These are phyloP conservation scores for Aspergillus sp. DNA, from an alignment of 2,329 filamentous ascomycete genomes.

Conservation along the genomic window DNA sequence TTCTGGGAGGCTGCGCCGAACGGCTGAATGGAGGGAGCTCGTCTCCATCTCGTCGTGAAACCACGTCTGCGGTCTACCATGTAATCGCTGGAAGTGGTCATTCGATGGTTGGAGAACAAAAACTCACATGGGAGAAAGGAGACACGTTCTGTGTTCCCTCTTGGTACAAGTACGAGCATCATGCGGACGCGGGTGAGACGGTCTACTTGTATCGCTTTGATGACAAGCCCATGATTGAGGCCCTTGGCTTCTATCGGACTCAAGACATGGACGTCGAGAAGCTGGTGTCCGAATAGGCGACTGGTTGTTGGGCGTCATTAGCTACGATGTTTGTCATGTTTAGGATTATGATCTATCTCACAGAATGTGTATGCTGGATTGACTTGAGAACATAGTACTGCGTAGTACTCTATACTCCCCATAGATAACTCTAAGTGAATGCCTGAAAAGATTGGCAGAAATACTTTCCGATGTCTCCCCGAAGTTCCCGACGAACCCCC, in stretches of 20 bases:
- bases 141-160: constrained; percentile 58
- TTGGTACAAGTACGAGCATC: constrained; percentile 53
- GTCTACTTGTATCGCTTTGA: constrained; percentile 56
- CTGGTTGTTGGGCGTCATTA: neutral
- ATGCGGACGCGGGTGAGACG: constrained; percentile 32
- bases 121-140: constrained; percentile 46
- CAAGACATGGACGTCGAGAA: constrained; percentile 42
- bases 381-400: too few relatives aligned
- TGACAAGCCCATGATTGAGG: constrained; percentile 55
- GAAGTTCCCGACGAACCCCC: neutral
- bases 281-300: constrained; percentile 30
- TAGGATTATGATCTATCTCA: too few relatives aligned
- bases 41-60: constrained; percentile 47
- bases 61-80: constrained; percentile 54
- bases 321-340: too few relatives aligned
- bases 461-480: neutral
- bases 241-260: constrained; percentile 51
- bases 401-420: neutral
- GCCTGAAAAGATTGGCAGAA: neutral
- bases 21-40: constrained; percentile 38
- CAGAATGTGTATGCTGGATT: too few relatives aligned
- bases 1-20: constrained; percentile 49
- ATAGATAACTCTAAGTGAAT: neutral
- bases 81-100: constrained; percentile 49
- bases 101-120: constrained; percentile 39